Conservation (phyloP, 2,329 filamentous ascomycete genomes). For the Pseudocercospora fijiensis region DNA sequence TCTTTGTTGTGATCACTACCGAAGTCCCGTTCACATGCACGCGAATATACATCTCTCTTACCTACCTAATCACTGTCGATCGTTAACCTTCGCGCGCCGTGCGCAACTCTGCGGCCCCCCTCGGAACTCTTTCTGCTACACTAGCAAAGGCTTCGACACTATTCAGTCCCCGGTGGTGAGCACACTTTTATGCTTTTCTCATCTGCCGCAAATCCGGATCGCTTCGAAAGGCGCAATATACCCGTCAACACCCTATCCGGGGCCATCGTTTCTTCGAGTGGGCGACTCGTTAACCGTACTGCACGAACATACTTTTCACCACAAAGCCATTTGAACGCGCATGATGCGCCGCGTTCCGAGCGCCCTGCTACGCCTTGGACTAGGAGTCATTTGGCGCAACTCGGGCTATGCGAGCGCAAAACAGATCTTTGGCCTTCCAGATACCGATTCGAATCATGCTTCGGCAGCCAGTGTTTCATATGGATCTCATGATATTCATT, state of each 20-base stretch:
- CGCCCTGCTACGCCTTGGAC: neutral
- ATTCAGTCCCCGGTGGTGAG: neutral
- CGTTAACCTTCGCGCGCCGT: neutral
- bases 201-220: neutral
- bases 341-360: neutral
- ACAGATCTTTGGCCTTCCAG: neutral
- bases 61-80: neutral
- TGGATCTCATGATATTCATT: neutral
- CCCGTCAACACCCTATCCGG: neutral
- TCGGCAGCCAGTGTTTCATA: neutral
- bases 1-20: neutral
- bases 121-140: neutral
- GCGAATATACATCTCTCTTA: neutral
- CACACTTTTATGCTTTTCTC: neutral
- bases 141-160: neutral
- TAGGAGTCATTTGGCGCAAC: neutral
- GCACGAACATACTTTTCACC: neutral
- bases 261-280: neutral
- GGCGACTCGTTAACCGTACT: neutral
- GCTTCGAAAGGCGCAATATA: neutral
- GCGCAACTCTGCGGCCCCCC: neutral
- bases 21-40: neutral
- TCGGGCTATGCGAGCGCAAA: neutral
- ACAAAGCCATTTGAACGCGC: neutral
- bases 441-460: neutral